A percentile compares a stretch with the other conserved stretches of the same genome.
These are phyloP conservation scores for Pleomassaria siparia DNA, from an alignment of 2,329 filamentous ascomycete genomes.

Conservation along the genomic window DNA sequence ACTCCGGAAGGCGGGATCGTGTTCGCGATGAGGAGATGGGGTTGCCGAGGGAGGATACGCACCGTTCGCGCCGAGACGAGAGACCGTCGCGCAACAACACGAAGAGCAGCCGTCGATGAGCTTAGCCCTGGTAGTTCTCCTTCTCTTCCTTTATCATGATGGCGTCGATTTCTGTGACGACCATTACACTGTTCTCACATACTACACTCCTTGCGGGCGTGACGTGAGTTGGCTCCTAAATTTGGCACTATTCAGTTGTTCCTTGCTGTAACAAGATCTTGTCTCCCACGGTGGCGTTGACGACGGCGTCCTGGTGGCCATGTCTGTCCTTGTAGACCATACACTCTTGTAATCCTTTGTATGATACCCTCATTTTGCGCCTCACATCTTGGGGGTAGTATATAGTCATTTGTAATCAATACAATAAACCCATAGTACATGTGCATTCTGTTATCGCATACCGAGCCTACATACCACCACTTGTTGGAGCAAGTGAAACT, in stretches of 20 bases:
- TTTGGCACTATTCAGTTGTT: background rate
- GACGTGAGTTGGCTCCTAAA: background rate
- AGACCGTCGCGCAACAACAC: conserved; percentile 27
- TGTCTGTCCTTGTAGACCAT: background rate
- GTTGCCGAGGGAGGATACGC: conserved; percentile 22
- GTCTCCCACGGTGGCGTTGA: background rate
- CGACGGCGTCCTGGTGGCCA: background rate
- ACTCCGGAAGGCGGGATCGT: conserved; percentile 29
- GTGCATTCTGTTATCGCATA: too few relatives aligned
- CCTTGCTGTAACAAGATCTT: background rate
- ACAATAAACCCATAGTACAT: too few relatives aligned
- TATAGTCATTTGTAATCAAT: too few relatives aligned
- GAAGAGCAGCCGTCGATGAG: conserved; percentile 21
- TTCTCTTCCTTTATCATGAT: background rate
- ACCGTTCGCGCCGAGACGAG: conserved; percentile 17
- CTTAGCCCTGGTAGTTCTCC: background rate
- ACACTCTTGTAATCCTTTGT: background rate
- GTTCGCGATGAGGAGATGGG: conserved; percentile 38
- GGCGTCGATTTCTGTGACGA: background rate
- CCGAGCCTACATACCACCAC: too few relatives aligned
- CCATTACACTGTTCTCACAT: background rate
- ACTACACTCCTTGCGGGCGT: background rate
- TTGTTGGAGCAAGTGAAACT: too few relatives aligned
- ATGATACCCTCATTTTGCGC: background rate
- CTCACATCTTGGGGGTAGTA: too few relatives aligned